Evolutionary conservation across 2,329 filamentous ascomycete genomes (phyloP).

Genomic region (Dactylellina cionopaga): DNA sequence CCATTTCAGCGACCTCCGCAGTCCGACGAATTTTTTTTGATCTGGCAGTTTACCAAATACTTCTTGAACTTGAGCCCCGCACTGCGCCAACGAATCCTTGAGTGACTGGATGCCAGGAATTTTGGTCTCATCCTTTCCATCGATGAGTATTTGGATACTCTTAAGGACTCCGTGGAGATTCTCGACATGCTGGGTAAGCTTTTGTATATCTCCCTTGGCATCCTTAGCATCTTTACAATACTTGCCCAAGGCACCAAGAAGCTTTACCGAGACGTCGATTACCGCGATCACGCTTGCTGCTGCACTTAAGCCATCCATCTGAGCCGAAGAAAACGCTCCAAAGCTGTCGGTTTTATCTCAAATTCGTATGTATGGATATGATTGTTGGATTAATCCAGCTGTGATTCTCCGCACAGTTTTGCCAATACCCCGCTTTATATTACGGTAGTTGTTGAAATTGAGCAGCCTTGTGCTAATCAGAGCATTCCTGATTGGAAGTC

Average conservation of each 20-base stretch:
- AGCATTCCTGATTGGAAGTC: too few species aligned
- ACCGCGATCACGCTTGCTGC: slow-evolving; percentile 14
- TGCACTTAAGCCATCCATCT: slow-evolving; percentile 10
- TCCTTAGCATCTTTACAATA: slow-evolving; percentile 11
- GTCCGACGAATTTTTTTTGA: slow-evolving; percentile 1
- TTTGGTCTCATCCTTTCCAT: slow-evolving; percentile 11
- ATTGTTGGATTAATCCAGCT: neutral
- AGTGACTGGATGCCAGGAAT: slow-evolving; percentile 8
- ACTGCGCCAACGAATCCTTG: slow-evolving; percentile 6
- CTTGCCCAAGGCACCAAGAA: slow-evolving; percentile 13
- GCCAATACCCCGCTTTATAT: too few species aligned
- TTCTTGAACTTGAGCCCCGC: neutral
- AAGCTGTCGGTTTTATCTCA: neutral
- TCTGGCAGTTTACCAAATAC: slow-evolving; percentile 3
- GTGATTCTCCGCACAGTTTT: too few species aligned
- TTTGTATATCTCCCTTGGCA: slow-evolving; percentile 9
- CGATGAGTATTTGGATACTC: neutral
- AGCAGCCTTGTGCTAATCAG: too few species aligned
- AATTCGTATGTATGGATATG: slow-evolving; percentile 1
- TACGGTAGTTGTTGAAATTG: too few species aligned
- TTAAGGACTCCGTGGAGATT: slow-evolving; percentile 3
- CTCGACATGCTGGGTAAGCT: neutral
- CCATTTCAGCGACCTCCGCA: slow-evolving; percentile 58
- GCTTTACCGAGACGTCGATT: slow-evolving; percentile 5
- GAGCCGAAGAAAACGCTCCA: neutral